Percentiles rank a stretch among this genome's conserved stretches.
Conservation (phyloP, 495 filamentous ascomycete genomes). For the Lophiotrema nucula region DNA sequence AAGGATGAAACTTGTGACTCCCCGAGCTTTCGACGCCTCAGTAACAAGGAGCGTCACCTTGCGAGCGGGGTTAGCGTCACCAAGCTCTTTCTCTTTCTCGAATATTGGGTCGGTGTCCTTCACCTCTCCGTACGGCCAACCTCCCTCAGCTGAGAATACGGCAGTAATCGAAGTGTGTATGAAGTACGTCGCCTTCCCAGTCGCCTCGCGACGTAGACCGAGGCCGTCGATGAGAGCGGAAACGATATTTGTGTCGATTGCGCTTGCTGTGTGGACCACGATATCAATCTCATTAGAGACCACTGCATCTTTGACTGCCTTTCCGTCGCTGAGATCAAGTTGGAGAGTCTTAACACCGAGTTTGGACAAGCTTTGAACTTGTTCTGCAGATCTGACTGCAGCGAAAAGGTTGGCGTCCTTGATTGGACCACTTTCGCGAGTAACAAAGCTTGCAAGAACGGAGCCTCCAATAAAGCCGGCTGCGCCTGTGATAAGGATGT, state of each 20-base stretch:
- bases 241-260: not conserved
- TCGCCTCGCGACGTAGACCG: conserved; percentile 34
- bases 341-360: conserved; percentile 17
- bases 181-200: conserved; percentile 35
- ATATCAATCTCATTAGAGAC: conserved; percentile 16
- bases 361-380: conserved; percentile 22
- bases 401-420: conserved; percentile 1
- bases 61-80: conserved; percentile 32
- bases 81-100: conserved; percentile 36
- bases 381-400: conserved; percentile 22
- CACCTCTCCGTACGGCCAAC: conserved; percentile 39
- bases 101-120: conserved; percentile 38
- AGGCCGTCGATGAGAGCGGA: conserved; percentile 30
- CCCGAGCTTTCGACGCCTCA: conserved; percentile 36
- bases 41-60: conserved; percentile 34
- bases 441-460: conserved; percentile 13
- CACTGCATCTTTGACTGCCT: conserved; percentile 7
- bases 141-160: conserved; percentile 35
- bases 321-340: conserved; percentile 14
- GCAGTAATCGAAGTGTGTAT: conserved; percentile 38
- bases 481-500: conserved; percentile 28
- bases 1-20: conserved; percentile 40
- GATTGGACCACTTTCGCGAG: not conserved
- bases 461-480: conserved; percentile 30
- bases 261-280: conserved; percentile 22